phyloP scores from a whole-genome alignment of 2,329 filamentous ascomycete genomes.

The Fusarium robinianum region DNA sequence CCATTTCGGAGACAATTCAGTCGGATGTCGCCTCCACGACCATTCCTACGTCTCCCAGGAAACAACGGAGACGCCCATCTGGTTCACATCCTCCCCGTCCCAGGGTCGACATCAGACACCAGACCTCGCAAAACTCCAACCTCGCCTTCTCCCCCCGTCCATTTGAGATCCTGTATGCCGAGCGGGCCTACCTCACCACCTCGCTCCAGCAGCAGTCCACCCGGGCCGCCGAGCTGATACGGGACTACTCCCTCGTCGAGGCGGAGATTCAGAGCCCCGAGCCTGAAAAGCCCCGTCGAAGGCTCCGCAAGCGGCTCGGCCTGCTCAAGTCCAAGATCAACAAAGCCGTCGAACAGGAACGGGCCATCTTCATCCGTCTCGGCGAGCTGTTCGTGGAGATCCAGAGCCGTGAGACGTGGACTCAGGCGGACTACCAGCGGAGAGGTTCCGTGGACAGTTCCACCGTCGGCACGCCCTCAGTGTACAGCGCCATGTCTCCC shows the following conservation, averaged over 20 bases:
- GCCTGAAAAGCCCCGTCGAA: slow-evolving; percentile 37
- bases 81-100: slow-evolving; percentile 6
- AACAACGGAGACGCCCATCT: slow-evolving; percentile 21
- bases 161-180: slow-evolving; percentile 49
- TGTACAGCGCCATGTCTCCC: slow-evolving; percentile 18
- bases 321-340: slow-evolving; percentile 49
- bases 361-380: slow-evolving; percentile 50
- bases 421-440: slow-evolving; percentile 37
- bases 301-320: slow-evolving; percentile 47
- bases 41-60: slow-evolving; percentile 3
- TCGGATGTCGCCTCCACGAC: slow-evolving; percentile 3
- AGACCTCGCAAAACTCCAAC: slow-evolving; percentile 11
- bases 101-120: slow-evolving; percentile 5
- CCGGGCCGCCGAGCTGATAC: slow-evolving; percentile 45
- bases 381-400: slow-evolving; percentile 56
- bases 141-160: slow-evolving; percentile 44
- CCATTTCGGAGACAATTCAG: slow-evolving; percentile 8
- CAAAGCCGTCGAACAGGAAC: slow-evolving; percentile 53
- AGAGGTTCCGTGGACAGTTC: slow-evolving; percentile 15
- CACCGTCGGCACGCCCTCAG: slow-evolving; percentile 13
- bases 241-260: slow-evolving; percentile 45
- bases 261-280: slow-evolving; percentile 34
- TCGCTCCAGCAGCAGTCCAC: slow-evolving; percentile 48
- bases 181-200: slow-evolving; percentile 52
- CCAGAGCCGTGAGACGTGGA: slow-evolving; percentile 49